These are phyloP conservation scores for Starmera pachycereana DNA, from an alignment of 805 yeast species.

Conservation along the genomic window DNA sequence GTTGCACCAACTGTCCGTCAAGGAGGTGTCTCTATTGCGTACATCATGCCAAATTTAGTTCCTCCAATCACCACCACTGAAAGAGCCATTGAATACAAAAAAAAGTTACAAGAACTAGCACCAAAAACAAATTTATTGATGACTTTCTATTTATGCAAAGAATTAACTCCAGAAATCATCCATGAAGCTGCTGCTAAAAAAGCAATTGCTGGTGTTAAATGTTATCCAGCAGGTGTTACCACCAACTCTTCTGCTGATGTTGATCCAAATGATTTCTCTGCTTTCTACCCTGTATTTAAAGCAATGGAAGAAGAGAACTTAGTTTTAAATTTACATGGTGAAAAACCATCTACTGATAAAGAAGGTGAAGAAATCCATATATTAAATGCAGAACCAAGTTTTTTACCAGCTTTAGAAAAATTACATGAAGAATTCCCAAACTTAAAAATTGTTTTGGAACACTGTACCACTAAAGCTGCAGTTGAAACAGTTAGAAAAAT, in stretches of 20 bases:
- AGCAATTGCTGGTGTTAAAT: constrained; percentile 79
- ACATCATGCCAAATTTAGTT: constrained; percentile 90
- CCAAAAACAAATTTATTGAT: constrained; percentile 83
- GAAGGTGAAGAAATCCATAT: constrained; percentile 68
- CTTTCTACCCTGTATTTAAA: constrained; percentile 80
- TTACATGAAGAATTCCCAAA: constrained; percentile 79
- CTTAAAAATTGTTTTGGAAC: constrained; percentile 81
- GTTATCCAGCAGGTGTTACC: constrained; percentile 99
- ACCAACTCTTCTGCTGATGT: constrained; percentile 91
- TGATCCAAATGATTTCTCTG: constrained; percentile 82
- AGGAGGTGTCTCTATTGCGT: constrained; percentile 89
- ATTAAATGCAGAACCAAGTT: constrained; percentile 86
- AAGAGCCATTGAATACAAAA: constrained; percentile 60
- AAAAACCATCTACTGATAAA: constrained; percentile 61
- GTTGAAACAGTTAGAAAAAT: constrained; percentile 64
- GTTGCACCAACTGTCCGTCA: constrained; percentile 82
- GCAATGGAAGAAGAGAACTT: constrained; percentile 75
- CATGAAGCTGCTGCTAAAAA: constrained; percentile 62
- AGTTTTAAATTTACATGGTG: constrained; percentile 90
- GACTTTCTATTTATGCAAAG: constrained; percentile 76
- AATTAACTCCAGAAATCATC: constrained; percentile 78
- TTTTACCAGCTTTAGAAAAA: constrained; percentile 78
- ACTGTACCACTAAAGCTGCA: constrained; percentile 89
- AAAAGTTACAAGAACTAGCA: constrained; percentile 48
- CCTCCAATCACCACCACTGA: constrained; percentile 84